Percentiles rank a stretch among this genome's conserved stretches.
phyloP scores from a whole-genome alignment of 495 filamentous ascomycete genomes.

The Xylona heveae region DNA sequence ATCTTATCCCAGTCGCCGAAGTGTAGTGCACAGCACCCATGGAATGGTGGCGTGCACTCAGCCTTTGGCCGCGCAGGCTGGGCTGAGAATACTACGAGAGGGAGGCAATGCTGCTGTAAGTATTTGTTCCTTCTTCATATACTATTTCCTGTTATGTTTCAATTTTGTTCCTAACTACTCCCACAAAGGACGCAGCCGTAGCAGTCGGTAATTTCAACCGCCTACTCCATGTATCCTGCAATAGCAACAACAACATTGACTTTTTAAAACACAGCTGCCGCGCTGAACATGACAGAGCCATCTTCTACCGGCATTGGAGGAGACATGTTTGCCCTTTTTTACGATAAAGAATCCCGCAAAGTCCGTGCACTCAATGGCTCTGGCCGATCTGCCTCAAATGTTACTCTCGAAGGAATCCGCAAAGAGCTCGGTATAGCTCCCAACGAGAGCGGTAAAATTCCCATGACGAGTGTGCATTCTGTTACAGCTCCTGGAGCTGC shows the following conservation, averaged over 20 bases:
- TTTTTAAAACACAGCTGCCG: constrained; percentile 33
- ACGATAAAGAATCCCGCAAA: constrained; percentile 59
- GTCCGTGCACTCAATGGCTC: constrained; percentile 81
- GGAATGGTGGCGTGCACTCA: constrained; percentile 87
- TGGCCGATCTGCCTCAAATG: constrained; percentile 51
- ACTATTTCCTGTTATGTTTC: neutral
- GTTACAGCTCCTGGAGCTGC: constrained; percentile 80
- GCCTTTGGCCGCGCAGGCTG: constrained; percentile 74
- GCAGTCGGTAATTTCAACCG: constrained; percentile 37
- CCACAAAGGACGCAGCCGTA: constrained; percentile 71
- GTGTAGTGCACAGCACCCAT: constrained; percentile 80
- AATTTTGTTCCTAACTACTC: constrained; percentile 3
- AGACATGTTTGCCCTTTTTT: constrained; percentile 95
- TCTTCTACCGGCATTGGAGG: constrained; percentile 90
- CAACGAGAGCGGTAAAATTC: constrained; percentile 40
- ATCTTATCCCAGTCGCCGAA: constrained; percentile 66
- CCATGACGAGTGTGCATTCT: constrained; percentile 54
- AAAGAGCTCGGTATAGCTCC: constrained; percentile 44
- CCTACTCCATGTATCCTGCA: neutral
- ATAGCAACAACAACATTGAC: neutral
- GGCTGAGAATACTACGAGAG: constrained; percentile 57
- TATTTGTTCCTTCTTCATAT: constrained; percentile 8
- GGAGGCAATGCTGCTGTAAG: constrained; percentile 87
- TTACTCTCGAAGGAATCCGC: constrained; percentile 45
- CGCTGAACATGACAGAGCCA: constrained; percentile 84